phyloP scores from a whole-genome alignment of 2,329 filamentous ascomycete genomes.

The Chalara sp. region DNA sequence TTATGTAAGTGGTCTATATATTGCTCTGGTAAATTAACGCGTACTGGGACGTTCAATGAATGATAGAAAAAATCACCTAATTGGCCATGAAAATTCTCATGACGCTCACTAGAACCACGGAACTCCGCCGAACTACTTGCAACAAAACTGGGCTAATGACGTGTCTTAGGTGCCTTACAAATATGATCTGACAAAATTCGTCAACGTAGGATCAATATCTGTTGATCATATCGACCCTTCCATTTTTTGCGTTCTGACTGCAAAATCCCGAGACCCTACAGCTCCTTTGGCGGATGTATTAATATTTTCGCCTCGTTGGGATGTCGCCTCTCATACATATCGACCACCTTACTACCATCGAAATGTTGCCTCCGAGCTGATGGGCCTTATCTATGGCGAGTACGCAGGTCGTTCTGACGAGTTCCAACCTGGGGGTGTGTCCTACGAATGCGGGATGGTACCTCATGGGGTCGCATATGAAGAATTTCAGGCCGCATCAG shows the following conservation, averaged over 20 bases:
- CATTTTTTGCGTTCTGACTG: conserved; percentile 60
- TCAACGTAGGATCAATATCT: conserved; percentile 52
- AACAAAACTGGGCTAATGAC: no score
- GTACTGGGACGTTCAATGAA: no score
- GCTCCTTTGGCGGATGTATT: conserved; percentile 59
- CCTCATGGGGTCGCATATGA: conserved; percentile 43
- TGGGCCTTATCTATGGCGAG: conserved; percentile 39
- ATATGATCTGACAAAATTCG: conserved; percentile 61
- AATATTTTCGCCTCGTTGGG: conserved; percentile 62
- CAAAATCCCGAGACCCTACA: conserved; percentile 44
- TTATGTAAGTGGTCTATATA: conserved; percentile 10
- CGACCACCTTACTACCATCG: conserved; percentile 53
- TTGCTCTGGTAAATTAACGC: no score
- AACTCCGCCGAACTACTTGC: no score
- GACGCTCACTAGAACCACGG: no score
- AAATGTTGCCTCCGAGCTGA: conserved; percentile 43
- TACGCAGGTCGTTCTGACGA: conserved; percentile 57
- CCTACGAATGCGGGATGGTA: conserved; percentile 33
- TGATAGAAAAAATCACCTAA: no score
- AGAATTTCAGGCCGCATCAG: conserved; percentile 40
- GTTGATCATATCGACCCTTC: conserved; percentile 62
- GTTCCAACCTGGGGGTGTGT: conserved; percentile 43
- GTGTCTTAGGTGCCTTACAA: conserved; percentile 52
- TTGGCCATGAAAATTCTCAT: no score
- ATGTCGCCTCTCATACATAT: conserved; percentile 53